Evolutionary conservation across 2,329 filamentous ascomycete species (phyloP), one percentile per base, ranked within the genome.

Genomic region (Rutstroemia sp.): DNA sequence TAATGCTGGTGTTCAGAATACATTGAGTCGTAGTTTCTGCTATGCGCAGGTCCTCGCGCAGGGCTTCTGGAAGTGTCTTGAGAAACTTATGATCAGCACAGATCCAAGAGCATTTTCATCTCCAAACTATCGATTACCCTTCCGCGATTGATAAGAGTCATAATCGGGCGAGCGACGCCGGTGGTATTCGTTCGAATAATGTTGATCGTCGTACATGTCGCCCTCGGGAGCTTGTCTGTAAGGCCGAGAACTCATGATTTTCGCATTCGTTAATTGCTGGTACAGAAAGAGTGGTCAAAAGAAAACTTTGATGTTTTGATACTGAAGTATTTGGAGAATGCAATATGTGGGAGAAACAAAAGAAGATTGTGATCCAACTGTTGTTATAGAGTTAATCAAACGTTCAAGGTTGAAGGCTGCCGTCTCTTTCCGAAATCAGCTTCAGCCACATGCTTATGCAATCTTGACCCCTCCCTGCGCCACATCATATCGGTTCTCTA

Each of bases 121-220:
- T 64, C 60, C 57, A 65, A 58, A 62, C 66, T 63, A 62, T 67
- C 67, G 66, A 67, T 71, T 71, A 71, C 69, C 69, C 63, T 70
- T 65, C 68, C 67, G 59, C 59, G 62, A 62, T 55, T 63, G 63
- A 27, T 67, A 59, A 58, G 67, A 66, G 52, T 64, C 63, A 58
- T 69, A 61, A 49, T 61, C 58, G 37, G 60, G 54, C 49, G 59
- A 62, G 52, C 56, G 54, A 54, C 58, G 58, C 49, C 61, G 56
- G 48, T 61, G 51, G 46, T 65, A 57, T 30, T 65, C 63, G 41
- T 59, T 61, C 37, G 56, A 49, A 56, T 65, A 62, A 34, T 65
- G 57, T 46, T 74, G 67, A 54, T 76, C 71, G 65, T 78, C 74
- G 67, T 73, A 71, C 77, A 80, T 79, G 59, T 63, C 66, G 60